These are phyloP conservation scores for Phoenix dactylifera DNA, from an alignment of 176 grass and related monocot species.

Conservation along the genomic window DNA sequence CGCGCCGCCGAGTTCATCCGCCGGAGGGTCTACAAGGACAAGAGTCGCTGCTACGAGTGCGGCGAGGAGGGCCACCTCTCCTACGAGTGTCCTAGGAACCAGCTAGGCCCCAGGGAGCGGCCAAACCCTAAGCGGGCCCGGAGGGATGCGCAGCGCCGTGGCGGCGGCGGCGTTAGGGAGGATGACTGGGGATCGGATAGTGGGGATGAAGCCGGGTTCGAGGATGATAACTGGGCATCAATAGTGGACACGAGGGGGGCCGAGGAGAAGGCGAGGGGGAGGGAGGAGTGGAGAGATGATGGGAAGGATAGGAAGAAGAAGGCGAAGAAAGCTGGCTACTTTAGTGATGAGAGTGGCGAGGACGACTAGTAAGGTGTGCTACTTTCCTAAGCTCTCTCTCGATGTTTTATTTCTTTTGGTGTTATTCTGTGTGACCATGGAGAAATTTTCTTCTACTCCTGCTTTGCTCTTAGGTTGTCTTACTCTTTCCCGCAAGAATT, in stretches of 20 bases:
- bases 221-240: slow-evolving; percentile 34
- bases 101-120: slow-evolving; percentile 74
- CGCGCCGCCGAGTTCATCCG: slow-evolving; percentile 81
- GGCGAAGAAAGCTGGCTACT: slow-evolving; percentile 86
- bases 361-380: slow-evolving; percentile 26
- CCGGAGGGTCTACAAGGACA: slow-evolving; percentile 79
- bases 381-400: too few species aligned
- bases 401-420: too few species aligned
- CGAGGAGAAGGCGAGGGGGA: slow-evolving; percentile 35
- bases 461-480: too few species aligned
- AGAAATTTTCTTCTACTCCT: too few species aligned
- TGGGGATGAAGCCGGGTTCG: slow-evolving; percentile 14
- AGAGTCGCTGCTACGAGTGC: slow-evolving; percentile 85
- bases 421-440: too few species aligned
- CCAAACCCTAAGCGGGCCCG: slow-evolving; percentile 40
- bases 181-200: neutral
- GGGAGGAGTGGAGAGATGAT: slow-evolving; percentile 1
- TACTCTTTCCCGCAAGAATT: too few species aligned
- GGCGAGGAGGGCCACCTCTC: slow-evolving; percentile 76
- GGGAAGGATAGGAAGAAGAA: slow-evolving; percentile 33
- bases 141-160: slow-evolving; percentile 14
- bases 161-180: slow-evolving; percentile 3
- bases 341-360: slow-evolving; percentile 91
- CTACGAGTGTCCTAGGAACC: slow-evolving; percentile 91
- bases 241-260: slow-evolving; percentile 36